These are phyloP conservation scores for Ceratorhiza oryzae-sativae DNA, from an alignment of 1,284 basidiomycete species.

Conservation along the genomic window DNA sequence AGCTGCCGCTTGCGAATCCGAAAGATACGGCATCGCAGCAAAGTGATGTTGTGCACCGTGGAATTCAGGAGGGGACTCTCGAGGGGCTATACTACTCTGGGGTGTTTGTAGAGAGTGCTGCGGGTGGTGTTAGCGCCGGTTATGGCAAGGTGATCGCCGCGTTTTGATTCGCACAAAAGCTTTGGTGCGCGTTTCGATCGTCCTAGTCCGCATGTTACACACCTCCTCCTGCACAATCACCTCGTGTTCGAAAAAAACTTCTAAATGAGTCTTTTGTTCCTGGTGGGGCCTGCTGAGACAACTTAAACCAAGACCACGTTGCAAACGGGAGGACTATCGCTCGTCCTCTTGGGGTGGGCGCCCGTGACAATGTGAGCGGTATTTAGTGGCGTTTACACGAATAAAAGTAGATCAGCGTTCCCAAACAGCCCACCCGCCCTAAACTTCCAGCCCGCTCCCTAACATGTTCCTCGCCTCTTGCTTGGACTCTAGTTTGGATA, in stretches of 20 bases:
- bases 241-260: too few relatives aligned
- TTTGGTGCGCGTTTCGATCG: neutral
- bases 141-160: conserved; percentile 13
- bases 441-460: neutral
- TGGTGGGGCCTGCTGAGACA: too few relatives aligned
- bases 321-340: too few relatives aligned
- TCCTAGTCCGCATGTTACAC: neutral
- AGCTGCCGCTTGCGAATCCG: conserved; percentile 63
- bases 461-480: neutral
- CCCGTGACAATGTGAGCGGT: too few relatives aligned
- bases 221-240: too few relatives aligned
- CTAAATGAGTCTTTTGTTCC: too few relatives aligned
- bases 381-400: too few relatives aligned
- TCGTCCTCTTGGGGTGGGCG: too few relatives aligned
- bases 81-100: conserved; percentile 42
- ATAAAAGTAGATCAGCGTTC: too few relatives aligned
- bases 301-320: too few relatives aligned
- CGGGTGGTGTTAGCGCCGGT: conserved; percentile 36
- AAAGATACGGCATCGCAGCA: conserved; percentile 52
- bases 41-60: conserved; percentile 39
- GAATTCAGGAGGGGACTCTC: conserved; percentile 42
- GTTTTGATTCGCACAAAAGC: neutral
- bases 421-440: neutral
- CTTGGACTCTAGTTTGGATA: neutral
- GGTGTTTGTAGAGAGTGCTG: conserved; percentile 41